These are phyloP conservation scores for Epithemia pelagica DNA, from an alignment of 108 stramenopile species.

Conservation along the genomic window DNA sequence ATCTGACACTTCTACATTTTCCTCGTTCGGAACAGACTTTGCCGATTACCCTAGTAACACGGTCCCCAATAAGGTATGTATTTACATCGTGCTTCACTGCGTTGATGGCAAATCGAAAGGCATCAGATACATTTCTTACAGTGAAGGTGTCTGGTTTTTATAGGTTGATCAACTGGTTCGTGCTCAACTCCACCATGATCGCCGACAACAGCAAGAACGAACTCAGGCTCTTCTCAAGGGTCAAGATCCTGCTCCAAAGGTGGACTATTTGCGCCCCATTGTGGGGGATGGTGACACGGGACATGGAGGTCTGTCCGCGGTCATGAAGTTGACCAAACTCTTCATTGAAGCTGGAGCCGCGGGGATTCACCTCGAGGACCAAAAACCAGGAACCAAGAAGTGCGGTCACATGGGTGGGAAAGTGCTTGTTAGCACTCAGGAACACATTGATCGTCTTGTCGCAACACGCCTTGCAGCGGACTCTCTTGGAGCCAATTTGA, in stretches of 20 bases:
- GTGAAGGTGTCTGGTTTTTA: slow-evolving; percentile 8
- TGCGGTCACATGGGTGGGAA: slow-evolving; percentile 96
- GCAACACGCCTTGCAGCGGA: slow-evolving; percentile 90
- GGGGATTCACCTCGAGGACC: slow-evolving; percentile 77
- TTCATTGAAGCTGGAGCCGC: slow-evolving; percentile 94
- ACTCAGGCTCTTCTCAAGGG: slow-evolving; percentile 47
- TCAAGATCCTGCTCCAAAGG: slow-evolving; percentile 46
- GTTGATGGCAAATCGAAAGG: slow-evolving; percentile 14
- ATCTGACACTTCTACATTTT: neutral
- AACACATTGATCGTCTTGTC: slow-evolving; percentile 90
- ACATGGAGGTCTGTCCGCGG: slow-evolving; percentile 84
- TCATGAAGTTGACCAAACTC: slow-evolving; percentile 94
- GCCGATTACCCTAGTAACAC: slow-evolving; percentile 88
- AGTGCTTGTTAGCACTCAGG: slow-evolving; percentile 90
- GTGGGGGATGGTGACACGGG: slow-evolving; percentile 96
- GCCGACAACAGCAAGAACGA: slow-evolving; percentile 85
- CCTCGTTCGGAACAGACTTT: neutral
- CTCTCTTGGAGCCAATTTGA: slow-evolving; percentile 76
- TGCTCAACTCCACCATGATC: slow-evolving; percentile 92
- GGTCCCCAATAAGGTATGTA: slow-evolving; percentile 64
- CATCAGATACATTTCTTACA: neutral
- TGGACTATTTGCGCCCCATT: slow-evolving; percentile 92
- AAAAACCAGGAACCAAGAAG: slow-evolving; percentile 95
- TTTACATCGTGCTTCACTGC: no score
- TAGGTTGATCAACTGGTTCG: slow-evolving; percentile 88